Conservation (phyloP, 768 basidiomycete genomes). For the Cyathus striatus region DNA sequence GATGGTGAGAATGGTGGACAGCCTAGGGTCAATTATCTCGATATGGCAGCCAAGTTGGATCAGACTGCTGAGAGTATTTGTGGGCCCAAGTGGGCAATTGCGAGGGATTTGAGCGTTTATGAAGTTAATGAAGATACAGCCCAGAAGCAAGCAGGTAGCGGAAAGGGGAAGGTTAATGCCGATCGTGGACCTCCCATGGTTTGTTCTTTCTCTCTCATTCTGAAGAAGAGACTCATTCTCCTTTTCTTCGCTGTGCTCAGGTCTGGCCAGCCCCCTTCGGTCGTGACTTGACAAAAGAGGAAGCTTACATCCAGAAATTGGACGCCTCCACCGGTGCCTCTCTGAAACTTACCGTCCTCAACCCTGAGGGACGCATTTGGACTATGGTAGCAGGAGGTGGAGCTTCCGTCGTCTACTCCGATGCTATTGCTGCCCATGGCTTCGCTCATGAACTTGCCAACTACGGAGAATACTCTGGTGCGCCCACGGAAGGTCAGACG, state of each 20-base stretch:
- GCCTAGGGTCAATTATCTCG: constrained; percentile 88
- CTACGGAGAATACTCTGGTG: constrained; percentile 99
- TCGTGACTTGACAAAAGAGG: constrained; percentile 96
- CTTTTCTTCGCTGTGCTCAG: too few species aligned
- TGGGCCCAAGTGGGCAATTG: constrained; percentile 98
- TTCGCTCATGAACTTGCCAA: constrained; percentile 98
- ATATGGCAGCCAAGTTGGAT: constrained; percentile 99
- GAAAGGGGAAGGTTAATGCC: constrained; percentile 56
- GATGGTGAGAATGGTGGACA: constrained; percentile 66
- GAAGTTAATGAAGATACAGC: constrained; percentile 39
- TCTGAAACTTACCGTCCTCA: constrained; percentile 95
- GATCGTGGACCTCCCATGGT: constrained; percentile 98
- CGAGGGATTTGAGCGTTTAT: constrained; percentile 81
- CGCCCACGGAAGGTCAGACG: constrained; percentile 96
- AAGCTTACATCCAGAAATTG: constrained; percentile 98
- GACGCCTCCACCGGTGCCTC: constrained; percentile 97
- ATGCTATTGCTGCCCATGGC: constrained; percentile 87
- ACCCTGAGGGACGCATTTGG: constrained; percentile 94
- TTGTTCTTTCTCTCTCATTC: constrained; percentile 12
- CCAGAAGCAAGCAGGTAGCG: constrained; percentile 34
- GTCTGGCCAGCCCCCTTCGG: constrained; percentile 94
- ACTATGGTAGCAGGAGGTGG: constrained; percentile 99
- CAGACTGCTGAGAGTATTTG: constrained; percentile 98
- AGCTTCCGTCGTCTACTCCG: constrained; percentile 62
- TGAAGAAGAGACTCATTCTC: too few species aligned